These are phyloP conservation scores for Plasmopara muralis DNA, from an alignment of 352 stramenopile genomes.

Conservation along the genomic window DNA sequence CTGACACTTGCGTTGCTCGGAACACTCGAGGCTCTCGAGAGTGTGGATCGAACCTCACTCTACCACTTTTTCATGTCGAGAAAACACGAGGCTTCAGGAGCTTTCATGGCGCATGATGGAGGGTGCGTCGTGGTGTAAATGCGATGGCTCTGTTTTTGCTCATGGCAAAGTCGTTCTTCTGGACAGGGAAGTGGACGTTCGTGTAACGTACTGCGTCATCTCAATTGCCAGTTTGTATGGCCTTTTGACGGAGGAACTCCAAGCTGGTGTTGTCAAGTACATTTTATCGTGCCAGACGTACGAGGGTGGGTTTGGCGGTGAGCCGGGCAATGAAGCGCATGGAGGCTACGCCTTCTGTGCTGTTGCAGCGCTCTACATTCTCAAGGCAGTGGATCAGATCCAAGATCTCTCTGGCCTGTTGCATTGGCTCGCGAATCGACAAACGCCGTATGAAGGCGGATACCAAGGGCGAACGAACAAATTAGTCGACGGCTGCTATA, in stretches of 20 bases:
- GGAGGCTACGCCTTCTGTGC: slow-evolving; percentile 98
- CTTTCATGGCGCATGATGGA: slow-evolving; percentile 96
- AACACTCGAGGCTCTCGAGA: slow-evolving; percentile 66
- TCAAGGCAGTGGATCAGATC: slow-evolving; percentile 65
- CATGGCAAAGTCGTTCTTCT: not conserved
- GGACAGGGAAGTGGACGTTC: slow-evolving; percentile 90
- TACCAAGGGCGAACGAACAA: slow-evolving; percentile 97
- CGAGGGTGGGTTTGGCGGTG: slow-evolving; percentile 94
- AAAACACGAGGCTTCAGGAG: slow-evolving; percentile 78
- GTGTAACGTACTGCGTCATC: slow-evolving; percentile 96
- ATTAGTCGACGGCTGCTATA: slow-evolving; percentile 99
- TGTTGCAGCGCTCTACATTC: slow-evolving; percentile 90
- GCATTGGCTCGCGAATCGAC: slow-evolving; percentile 89
- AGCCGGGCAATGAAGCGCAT: slow-evolving; percentile 94
- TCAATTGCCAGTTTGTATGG: slow-evolving; percentile 90
- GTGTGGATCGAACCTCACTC: slow-evolving; percentile 71
- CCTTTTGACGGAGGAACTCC: slow-evolving; percentile 88
- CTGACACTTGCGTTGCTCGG: slow-evolving; percentile 91
- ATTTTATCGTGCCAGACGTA: slow-evolving; percentile 94
- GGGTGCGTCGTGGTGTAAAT: slow-evolving; percentile 40
- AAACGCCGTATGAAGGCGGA: slow-evolving; percentile 92
- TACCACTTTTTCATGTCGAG: slow-evolving; percentile 87
- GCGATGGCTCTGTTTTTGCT: not conserved
- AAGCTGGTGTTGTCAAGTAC: slow-evolving; percentile 67
- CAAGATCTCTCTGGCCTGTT: slow-evolving; percentile 47